Conservation (phyloP, 1,139 yeast species). For the Tardiomyces blankii region DNA sequence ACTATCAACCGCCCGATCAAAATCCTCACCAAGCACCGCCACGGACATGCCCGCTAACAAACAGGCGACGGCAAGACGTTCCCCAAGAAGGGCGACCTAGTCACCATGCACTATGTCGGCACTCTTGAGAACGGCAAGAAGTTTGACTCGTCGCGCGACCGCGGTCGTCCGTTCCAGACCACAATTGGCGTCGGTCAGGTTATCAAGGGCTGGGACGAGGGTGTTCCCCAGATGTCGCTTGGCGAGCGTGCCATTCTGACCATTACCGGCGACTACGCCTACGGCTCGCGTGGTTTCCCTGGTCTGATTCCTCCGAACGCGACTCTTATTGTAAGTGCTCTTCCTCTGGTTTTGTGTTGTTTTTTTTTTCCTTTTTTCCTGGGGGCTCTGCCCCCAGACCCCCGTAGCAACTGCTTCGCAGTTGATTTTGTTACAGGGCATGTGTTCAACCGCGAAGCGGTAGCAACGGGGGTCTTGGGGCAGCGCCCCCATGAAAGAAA, state of each 20-base stretch:
- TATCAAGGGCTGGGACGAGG: constrained; percentile 93
- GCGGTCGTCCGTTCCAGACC: constrained; percentile 92
- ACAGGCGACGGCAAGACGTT: constrained; percentile 74
- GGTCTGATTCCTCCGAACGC: constrained; percentile 95
- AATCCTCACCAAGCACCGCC: not conserved
- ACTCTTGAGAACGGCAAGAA: constrained; percentile 89
- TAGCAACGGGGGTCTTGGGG: no score
- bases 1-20: not conserved
- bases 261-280: constrained; percentile 88
- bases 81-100: constrained; percentile 79
- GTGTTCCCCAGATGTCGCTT: constrained; percentile 78
- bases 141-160: constrained; percentile 88
- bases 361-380: not conserved
- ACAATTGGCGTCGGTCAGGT: constrained; percentile 93
- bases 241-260: constrained; percentile 90
- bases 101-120: constrained; percentile 86
- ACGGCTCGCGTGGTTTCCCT: constrained; percentile 92
- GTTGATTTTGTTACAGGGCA: no score
- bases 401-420: no score
- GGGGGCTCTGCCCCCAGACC: no score
- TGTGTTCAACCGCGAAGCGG: no score
- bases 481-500: not conserved
- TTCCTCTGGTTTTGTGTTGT: constrained; percentile 10
- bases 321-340: constrained; percentile 43
- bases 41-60: constrained; percentile 9